Conservation (phyloP, 805 yeast species). For the Brettanomyces bruxellensis region DNA sequence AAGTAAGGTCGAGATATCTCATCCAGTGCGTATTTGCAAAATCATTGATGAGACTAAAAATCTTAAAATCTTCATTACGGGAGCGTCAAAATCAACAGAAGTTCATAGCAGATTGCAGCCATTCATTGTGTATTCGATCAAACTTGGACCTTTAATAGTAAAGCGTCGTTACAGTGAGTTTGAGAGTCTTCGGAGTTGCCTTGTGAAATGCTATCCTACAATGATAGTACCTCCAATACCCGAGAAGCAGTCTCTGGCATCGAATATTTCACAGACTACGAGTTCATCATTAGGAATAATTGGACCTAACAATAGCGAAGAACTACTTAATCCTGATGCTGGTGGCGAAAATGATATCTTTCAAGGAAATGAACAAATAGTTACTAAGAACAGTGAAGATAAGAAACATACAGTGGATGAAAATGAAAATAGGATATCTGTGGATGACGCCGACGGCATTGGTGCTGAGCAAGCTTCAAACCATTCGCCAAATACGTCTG, state of each 20-base stretch:
- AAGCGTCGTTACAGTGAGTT: slow-evolving; percentile 89
- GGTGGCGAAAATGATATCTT: too few relatives aligned
- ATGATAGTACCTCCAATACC: slow-evolving; percentile 91
- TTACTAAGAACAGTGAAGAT: too few relatives aligned
- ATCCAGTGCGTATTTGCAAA: slow-evolving; percentile 18
- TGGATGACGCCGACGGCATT: neutral
- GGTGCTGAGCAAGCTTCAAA: neutral
- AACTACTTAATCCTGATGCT: neutral
- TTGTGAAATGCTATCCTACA: slow-evolving; percentile 70
- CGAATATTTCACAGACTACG: slow-evolving; percentile 24
- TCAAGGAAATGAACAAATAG: too few relatives aligned
- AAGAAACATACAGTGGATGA: neutral
- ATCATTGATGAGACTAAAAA: slow-evolving; percentile 11
- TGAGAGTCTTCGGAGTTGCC: slow-evolving; percentile 66
- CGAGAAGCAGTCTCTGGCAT: slow-evolving; percentile 56
- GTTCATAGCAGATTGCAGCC: slow-evolving; percentile 37
- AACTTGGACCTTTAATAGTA: slow-evolving; percentile 49
- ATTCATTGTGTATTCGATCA: slow-evolving; percentile 77
- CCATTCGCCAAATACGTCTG: neutral
- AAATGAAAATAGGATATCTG: neutral
- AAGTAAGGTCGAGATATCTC: slow-evolving; percentile 13
- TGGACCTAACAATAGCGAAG: neutral
- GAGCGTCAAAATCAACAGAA: slow-evolving; percentile 82
- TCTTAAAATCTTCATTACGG: slow-evolving; percentile 37
- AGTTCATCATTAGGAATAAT: slow-evolving; percentile 17